phyloP scores from a whole-genome alignment of 495 filamentous ascomycete genomes.

The Daldinia caldariorum region DNA sequence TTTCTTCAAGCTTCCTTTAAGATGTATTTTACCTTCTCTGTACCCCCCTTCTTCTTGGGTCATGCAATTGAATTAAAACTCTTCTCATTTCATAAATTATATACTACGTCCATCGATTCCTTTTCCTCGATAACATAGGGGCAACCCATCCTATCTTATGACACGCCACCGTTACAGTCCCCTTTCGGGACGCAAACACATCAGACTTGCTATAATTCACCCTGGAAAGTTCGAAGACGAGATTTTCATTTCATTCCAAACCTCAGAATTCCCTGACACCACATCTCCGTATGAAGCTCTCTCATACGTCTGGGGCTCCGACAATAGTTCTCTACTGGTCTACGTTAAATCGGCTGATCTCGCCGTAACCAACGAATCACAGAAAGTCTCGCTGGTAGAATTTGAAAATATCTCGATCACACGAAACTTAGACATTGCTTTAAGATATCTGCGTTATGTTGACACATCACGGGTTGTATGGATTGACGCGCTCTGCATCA shows the following conservation, averaged over 20 bases:
- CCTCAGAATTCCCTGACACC: conserved; percentile 1
- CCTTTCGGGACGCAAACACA: conserved; percentile 11
- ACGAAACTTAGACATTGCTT: conserved; percentile 11
- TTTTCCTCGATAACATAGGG: background rate
- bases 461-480: conserved; percentile 15
- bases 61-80: background rate
- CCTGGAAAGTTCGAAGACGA: conserved; percentile 12
- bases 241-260: conserved; percentile 14
- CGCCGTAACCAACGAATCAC: background rate
- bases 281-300: conserved; percentile 24
- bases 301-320: conserved; percentile 27
- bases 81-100: background rate
- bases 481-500: conserved; percentile 29
- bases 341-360: background rate
- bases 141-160: conserved; percentile 1
- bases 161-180: conserved; percentile 3
- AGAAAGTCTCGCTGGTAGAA: background rate
- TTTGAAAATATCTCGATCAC: background rate
- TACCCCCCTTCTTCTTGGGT: background rate
- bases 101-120: background rate
- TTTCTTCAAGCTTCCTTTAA: background rate
- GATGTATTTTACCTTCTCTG: background rate
- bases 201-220: conserved; percentile 24
- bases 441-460: conserved; percentile 18
- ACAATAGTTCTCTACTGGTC: background rate